Base-by-base conservation (phyloP, 768 basidiomycete genomes). In the Boletus sensibilis region DNA sequence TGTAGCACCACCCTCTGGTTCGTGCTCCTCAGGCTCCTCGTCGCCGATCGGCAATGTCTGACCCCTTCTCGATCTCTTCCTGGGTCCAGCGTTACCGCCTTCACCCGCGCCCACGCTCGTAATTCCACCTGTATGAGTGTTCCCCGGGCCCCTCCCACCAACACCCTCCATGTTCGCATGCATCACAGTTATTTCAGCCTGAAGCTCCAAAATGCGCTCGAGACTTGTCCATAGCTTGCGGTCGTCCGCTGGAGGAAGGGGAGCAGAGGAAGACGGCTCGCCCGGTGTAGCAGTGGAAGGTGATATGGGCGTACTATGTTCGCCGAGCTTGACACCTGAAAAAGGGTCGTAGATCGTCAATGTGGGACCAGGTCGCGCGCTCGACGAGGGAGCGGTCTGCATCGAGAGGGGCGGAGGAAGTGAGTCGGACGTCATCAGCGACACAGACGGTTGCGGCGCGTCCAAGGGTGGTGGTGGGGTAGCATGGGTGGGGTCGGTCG, bases 131-230 rank as follows among this genome's bases (percentile, higher is more conserved):
- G 53, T 31, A 43, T 58, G 56, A 0, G 8, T 18, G 9, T n/a
- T 52, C 14, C 57, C 69, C 42, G 38, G 12, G 1, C 45, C 52
- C 14, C 41, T 49, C 12, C 40, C 53, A 55, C 72, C 60, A 1
- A 87, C 78, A 39, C 80, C 80, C 68, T 92, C 90, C 87, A 92
- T 88, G 25, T 86, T 82, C 11, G 85, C 71, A 65, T 91, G 90
- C 80, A 88, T 82, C 59, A 74, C 76, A 6, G 89, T 84, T 34
- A 92, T 82, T 59, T 88, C 82, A 52, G 80, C 82, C 68, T 92
- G 88, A 31, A 92, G 70, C 37, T 85, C 85, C 58, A 89, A 68
- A n/a, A 92, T 85, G 42, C 78, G 79, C 20, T 82, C 82, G 16
- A 92, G 78, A 58, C 86, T 84, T 0, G 79, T 64, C 90, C 90